Base-by-base conservation (phyloP, 441 rosid genomes). In the Raphanus hybrid region DNA sequence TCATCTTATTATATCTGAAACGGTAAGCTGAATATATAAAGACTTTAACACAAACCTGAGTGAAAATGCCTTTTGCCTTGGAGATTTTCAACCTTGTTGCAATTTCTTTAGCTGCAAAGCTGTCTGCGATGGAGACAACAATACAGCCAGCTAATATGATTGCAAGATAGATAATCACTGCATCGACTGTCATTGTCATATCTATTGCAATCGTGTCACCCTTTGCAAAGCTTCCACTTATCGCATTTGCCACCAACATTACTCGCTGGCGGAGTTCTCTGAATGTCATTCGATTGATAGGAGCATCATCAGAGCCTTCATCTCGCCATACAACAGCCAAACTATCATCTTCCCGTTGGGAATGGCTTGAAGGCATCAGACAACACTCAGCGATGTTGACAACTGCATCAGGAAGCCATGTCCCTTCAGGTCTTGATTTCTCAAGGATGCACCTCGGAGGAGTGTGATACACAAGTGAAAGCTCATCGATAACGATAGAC, bases 51-150 rank as follows among this genome's bases (percentile, higher is more conserved):
- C 52, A 57, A 64, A 92, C 98, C 97, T 92, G 98, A 83, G 95
- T 92, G 82, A 94, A 91, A 73, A 94, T 87, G 66, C 90, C 97
- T 80, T 85, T 90, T 23, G 97, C 92, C 34, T 91, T 88, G 5
- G 97, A 87, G 45, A 94, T 84, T 23, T 84, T 88, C 79, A 92
- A 83, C 76, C 97, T 87, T 52, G 87, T 87, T 20, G 94, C 92
- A 57, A 94, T 92, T 82, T 94, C 97, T 69, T 82, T 88, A 5
- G 97, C 85, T 9, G 90, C 95, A 77, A 92, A 94, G 82, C 98
- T 94, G 80, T 94, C 98, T 64, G 98, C 97, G 65, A 94, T 92
- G 48, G 98, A 94, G 67, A 92, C 97, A 71, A 86, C 98, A 43
- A 91, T 82, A 75, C 74, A 87, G 67, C 97, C 98, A 1, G 90